phyloP scores from a whole-genome alignment of 495 filamentous ascomycete species.

The Xylaria sp. region DNA sequence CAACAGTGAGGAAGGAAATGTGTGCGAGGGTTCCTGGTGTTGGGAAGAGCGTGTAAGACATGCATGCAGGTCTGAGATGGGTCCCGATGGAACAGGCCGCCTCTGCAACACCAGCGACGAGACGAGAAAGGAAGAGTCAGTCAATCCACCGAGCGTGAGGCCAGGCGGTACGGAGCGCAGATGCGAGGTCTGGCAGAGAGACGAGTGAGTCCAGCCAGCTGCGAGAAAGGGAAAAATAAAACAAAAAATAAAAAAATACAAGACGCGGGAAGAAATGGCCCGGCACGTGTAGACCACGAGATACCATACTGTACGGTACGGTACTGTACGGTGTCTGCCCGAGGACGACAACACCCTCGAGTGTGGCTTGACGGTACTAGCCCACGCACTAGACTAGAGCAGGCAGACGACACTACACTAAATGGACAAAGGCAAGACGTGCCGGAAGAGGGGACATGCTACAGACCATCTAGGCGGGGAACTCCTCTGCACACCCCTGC shows the following conservation, averaged over 20 bases:
- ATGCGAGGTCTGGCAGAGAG: neutral
- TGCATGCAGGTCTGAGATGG: slow-evolving; percentile 24
- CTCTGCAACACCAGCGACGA: slow-evolving; percentile 5
- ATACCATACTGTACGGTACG: slow-evolving; percentile 5
- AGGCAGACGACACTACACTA: slow-evolving; percentile 3
- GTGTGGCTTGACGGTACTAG: slow-evolving; percentile 37
- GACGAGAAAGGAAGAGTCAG: neutral
- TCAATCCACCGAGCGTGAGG: slow-evolving; percentile 3
- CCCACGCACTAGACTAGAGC: neutral
- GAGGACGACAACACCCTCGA: slow-evolving; percentile 10
- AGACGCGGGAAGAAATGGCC: slow-evolving; percentile 9
- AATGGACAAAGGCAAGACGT: slow-evolving; percentile 33
- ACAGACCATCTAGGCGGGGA: slow-evolving; percentile 31
- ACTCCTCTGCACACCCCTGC: slow-evolving; percentile 40
- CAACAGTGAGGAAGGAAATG: slow-evolving; percentile 4
- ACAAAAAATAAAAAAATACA: neutral
- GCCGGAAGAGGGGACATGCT: slow-evolving; percentile 34
- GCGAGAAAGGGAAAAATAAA: neutral
- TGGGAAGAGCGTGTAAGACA: slow-evolving; percentile 24
- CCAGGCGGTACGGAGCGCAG: slow-evolving; percentile 1
- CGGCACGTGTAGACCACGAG: slow-evolving; percentile 2
- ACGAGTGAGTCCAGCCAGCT: slow-evolving; percentile 2
- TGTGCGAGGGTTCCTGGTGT: slow-evolving; percentile 23
- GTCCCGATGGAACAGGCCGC: slow-evolving; percentile 5
- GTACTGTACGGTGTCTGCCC: neutral